Evolutionary conservation across 805 yeast species (phyloP).

Genomic region (Candida sithepensis): DNA sequence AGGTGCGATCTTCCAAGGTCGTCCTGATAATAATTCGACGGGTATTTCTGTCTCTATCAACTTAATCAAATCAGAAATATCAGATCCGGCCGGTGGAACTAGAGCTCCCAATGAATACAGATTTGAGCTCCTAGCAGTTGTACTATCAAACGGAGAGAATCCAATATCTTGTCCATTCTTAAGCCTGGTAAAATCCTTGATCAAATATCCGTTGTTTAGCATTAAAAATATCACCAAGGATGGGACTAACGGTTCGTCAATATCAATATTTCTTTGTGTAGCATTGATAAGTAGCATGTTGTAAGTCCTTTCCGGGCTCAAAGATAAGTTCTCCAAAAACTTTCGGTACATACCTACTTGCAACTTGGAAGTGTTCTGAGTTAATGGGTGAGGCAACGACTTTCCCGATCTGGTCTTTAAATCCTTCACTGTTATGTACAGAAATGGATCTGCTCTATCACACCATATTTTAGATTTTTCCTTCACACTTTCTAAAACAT

Average conservation of each 20-base stretch:
- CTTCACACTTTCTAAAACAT: constrained; percentile 13
- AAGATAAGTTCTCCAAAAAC: constrained; percentile 39
- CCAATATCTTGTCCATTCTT: constrained; percentile 44
- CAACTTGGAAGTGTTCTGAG: constrained; percentile 44
- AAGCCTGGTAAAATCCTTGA: constrained; percentile 41
- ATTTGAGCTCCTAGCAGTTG: constrained; percentile 10
- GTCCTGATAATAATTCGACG: constrained; percentile 8
- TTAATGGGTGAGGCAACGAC: constrained; percentile 49
- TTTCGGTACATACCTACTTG: constrained; percentile 61
- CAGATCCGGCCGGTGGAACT: not conserved
- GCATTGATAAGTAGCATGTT: constrained; percentile 44
- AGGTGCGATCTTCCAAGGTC: constrained; percentile 49
- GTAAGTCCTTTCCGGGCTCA: constrained; percentile 33
- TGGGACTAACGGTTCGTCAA: constrained; percentile 46
- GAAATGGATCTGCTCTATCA: constrained; percentile 20
- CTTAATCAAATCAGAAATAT: constrained; percentile 4
- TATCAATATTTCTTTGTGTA: constrained; percentile 40
- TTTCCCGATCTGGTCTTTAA: constrained; percentile 55
- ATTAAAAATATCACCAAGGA: constrained; percentile 37
- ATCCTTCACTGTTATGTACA: constrained; percentile 44
- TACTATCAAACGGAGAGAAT: constrained; percentile 37
- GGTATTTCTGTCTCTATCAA: constrained; percentile 10
- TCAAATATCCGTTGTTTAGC: constrained; percentile 34
- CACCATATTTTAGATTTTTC: constrained; percentile 22
- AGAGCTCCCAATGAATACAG: constrained; percentile 13